phyloP scores from a whole-genome alignment of 306 rosid species.

The Quercus mongolica region DNA sequence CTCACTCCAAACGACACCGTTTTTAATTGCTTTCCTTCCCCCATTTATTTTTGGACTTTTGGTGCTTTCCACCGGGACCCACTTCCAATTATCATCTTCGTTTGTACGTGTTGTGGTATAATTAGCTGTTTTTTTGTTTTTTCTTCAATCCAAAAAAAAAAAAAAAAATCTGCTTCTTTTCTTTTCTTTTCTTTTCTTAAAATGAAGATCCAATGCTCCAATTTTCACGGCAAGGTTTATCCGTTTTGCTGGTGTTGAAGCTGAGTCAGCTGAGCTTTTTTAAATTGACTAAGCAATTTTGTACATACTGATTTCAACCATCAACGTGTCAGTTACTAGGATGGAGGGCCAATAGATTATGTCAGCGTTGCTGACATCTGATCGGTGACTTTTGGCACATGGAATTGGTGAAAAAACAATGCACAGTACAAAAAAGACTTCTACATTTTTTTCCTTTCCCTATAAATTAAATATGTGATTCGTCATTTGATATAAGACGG shows the following conservation, averaged over 20 bases:
- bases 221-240: slow-evolving; percentile 29
- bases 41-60: neutral
- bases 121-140: slow-evolving; percentile 9
- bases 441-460: neutral
- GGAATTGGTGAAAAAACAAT: neutral
- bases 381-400: slow-evolving; percentile 3
- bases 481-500: neutral
- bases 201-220: neutral
- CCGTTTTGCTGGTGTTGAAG: neutral
- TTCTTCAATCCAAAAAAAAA: too few species aligned
- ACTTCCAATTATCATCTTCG: slow-evolving; percentile 20
- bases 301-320: slow-evolving; percentile 8
- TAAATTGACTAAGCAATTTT: neutral
- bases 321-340: slow-evolving; percentile 29
- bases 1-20: slow-evolving; percentile 37
- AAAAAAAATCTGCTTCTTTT: neutral
- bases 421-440: too few species aligned
- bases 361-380: slow-evolving; percentile 15
- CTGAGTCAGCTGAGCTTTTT: neutral
- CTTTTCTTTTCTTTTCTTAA: neutral
- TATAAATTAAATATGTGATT: neutral
- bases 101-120: slow-evolving; percentile 22
- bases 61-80: slow-evolving; percentile 33
- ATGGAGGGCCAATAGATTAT: neutral
- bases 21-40: neutral